Conservation (phyloP, 2,329 filamentous ascomycete species). For the Gnomoniopsis smithogilvyi region DNA sequence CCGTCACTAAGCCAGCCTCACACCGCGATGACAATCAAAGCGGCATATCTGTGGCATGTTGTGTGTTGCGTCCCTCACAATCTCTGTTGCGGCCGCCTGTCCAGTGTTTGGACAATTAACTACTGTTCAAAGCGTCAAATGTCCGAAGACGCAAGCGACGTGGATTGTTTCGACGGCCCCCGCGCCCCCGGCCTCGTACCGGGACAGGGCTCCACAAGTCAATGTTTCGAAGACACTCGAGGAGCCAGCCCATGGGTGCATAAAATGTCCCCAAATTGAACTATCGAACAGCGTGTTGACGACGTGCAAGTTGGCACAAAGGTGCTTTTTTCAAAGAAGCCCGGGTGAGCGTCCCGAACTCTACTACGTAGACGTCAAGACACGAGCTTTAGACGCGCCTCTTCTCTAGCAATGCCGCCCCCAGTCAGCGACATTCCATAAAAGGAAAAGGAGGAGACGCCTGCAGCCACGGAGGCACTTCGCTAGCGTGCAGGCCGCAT, state of each 20-base stretch:
- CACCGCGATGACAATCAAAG: neutral
- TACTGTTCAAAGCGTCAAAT: slow-evolving; percentile 7
- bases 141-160: slow-evolving; percentile 8
- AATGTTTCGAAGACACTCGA: slow-evolving; percentile 3
- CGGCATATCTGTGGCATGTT: neutral
- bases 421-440: slow-evolving; percentile 12
- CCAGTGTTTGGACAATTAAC: neutral
- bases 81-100: neutral
- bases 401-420: slow-evolving; percentile 5
- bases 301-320: neutral
- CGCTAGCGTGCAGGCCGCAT: slow-evolving; percentile 17
- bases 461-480: slow-evolving; percentile 17
- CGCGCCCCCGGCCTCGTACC: slow-evolving; percentile 8
- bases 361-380: slow-evolving; percentile 3
- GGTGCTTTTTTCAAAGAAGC: neutral
- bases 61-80: neutral
- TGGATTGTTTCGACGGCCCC: slow-evolving; percentile 4
- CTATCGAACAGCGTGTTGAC: neutral
- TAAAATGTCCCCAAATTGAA: neutral
- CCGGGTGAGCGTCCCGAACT: neutral
- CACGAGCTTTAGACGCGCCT: neutral
- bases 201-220: neutral
- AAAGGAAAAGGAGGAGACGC: slow-evolving; percentile 12
- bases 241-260: neutral
- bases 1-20: neutral